Percentiles rank a stretch among this genome's conserved stretches.
phyloP scores from a whole-genome alignment of 2,329 filamentous ascomycete genomes.

The Thelonectria rubi region DNA sequence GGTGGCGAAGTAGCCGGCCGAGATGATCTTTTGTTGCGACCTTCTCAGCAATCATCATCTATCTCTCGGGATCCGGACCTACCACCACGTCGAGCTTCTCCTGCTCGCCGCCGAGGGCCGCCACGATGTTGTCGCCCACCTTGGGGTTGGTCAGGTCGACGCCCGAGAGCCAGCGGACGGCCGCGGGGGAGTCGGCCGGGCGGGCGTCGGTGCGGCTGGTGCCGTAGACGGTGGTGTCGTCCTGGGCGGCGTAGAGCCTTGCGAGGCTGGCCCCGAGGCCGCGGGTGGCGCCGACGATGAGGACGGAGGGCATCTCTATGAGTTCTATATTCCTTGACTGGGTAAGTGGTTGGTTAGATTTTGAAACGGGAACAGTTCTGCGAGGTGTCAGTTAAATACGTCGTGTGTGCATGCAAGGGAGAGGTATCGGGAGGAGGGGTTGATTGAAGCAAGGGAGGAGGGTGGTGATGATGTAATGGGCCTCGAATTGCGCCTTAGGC shows the following conservation, averaged over 20 bases:
- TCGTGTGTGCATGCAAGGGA: not conserved
- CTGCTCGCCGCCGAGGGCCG: slow-evolving; percentile 52
- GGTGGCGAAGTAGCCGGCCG: slow-evolving; percentile 73
- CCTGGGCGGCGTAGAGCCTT: slow-evolving; percentile 62
- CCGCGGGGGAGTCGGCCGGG: slow-evolving; percentile 53
- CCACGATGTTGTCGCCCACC: slow-evolving; percentile 56
- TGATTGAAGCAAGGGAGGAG: not conserved
- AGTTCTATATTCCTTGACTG: not conserved
- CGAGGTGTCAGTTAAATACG: not conserved
- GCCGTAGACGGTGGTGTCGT: slow-evolving; percentile 63
- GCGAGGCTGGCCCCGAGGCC: slow-evolving; percentile 71
- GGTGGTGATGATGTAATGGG: slow-evolving; percentile 35
- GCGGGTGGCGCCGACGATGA: slow-evolving; percentile 74
- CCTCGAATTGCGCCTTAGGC: slow-evolving; percentile 1
- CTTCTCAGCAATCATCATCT: not conserved
- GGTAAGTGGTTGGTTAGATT: not conserved
- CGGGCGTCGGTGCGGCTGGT: slow-evolving; percentile 61
- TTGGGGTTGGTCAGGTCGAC: slow-evolving; percentile 63
- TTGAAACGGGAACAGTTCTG: not conserved
- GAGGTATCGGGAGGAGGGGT: not conserved
- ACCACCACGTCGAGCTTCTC: slow-evolving; percentile 57
- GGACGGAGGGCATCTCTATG: slow-evolving; percentile 56
- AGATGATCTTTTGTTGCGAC: slow-evolving; percentile 62
- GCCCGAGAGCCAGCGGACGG: slow-evolving; percentile 65
- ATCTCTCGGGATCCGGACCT: slow-evolving; percentile 25